Percentiles rank a stretch among this genome's conserved stretches.
Evolutionary conservation across 306 rosid species (phyloP).

Genomic region (Malus asiatica): DNA sequence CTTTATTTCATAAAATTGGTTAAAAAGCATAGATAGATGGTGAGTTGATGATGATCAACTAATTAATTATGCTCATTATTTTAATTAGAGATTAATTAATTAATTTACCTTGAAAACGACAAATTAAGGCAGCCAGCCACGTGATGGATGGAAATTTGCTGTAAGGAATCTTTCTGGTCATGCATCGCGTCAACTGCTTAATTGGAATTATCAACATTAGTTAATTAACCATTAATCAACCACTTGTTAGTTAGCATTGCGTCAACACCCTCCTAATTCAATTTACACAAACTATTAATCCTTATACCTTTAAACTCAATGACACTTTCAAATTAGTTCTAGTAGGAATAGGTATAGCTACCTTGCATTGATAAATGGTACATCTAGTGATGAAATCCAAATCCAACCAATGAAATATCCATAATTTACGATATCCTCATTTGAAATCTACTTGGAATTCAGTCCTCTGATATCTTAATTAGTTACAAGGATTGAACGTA

Average conservation of each 20-base stretch:
- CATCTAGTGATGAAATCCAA: neutral
- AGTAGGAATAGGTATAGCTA: neutral
- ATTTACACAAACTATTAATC: neutral
- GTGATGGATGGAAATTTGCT: conserved; percentile 23
- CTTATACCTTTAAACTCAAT: neutral
- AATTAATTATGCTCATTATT: neutral
- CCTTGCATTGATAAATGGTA: neutral
- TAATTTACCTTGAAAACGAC: conserved; percentile 21
- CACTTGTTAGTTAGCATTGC: neutral
- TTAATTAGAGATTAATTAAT: neutral
- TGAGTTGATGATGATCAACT: conserved; percentile 2
- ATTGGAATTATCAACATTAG: neutral
- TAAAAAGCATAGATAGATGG: neutral
- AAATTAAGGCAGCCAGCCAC: conserved; percentile 25
- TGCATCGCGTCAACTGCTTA: conserved; percentile 7
- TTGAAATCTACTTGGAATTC: neutral
- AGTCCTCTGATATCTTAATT: neutral
- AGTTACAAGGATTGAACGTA: neutral
- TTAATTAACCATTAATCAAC: neutral
- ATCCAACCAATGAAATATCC: neutral
- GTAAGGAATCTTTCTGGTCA: conserved; percentile 32
- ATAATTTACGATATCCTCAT: neutral
- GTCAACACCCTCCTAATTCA: neutral
- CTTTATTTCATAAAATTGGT: neutral
- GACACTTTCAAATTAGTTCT: neutral